These are phyloP conservation scores for Arthromyces matolae DNA, from an alignment of 768 basidiomycete species.

Conservation along the genomic window DNA sequence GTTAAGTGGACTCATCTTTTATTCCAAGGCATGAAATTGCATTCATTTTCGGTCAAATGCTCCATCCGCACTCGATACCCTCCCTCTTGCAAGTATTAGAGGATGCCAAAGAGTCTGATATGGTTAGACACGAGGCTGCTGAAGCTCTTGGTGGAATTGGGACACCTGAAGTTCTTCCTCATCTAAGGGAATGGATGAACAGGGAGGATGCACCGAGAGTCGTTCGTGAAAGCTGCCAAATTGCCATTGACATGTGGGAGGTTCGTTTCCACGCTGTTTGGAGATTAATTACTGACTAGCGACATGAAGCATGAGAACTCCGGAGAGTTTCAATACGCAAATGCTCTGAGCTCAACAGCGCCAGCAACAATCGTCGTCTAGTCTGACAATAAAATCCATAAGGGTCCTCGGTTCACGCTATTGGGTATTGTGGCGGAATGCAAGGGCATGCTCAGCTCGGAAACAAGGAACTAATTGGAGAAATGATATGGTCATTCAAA, in stretches of 20 bases:
- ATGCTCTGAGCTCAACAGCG: conserved; percentile 27
- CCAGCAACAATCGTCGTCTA: too few relatives aligned
- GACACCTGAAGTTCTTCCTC: conserved; percentile 84
- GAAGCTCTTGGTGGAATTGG: conserved; percentile 98
- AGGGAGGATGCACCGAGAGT: conserved; percentile 80
- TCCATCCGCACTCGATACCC: conserved; percentile 85
- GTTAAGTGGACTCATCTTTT: not conserved
- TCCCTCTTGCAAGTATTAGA: conserved; percentile 76
- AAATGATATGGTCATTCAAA: too few relatives aligned
- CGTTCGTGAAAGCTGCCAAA: conserved; percentile 92
- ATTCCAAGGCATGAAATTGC: conserved; percentile 96
- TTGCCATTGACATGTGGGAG: conserved; percentile 98
- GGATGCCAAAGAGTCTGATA: conserved; percentile 73
- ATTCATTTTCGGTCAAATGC: conserved; percentile 95
- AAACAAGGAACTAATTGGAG: too few relatives aligned
- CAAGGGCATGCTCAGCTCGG: too few relatives aligned
- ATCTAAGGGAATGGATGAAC: conserved; percentile 81
- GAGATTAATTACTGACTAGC: not conserved
- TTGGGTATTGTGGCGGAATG: too few relatives aligned
- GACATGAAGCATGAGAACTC: conserved; percentile 70
- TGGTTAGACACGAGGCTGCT: conserved; percentile 98
- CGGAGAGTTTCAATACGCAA: conserved; percentile 75
- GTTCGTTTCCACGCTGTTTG: conserved; percentile 37
- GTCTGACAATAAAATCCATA: too few relatives aligned
- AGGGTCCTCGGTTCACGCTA: too few relatives aligned